phyloP scores from a whole-genome alignment of 257 asterid species.

The Cinchona pubescens region DNA sequence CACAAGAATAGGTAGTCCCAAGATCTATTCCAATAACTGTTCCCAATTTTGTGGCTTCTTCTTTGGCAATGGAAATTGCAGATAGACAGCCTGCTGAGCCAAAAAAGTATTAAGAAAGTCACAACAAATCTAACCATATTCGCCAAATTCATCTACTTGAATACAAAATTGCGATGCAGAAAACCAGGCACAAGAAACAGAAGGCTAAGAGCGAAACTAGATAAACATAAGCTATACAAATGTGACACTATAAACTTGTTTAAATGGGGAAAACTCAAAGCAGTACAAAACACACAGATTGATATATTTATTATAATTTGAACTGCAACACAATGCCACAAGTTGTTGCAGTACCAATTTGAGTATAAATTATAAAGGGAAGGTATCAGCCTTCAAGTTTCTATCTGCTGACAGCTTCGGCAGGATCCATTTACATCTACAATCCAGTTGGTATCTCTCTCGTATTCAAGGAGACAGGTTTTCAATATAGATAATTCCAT shows the following conservation, averaged over 20 bases:
- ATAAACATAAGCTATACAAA: neutral
- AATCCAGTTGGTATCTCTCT: too few species aligned
- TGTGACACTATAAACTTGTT: too few species aligned
- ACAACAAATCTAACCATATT: too few species aligned
- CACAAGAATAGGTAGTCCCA: too few species aligned
- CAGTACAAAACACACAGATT: neutral
- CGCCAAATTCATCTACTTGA: neutral
- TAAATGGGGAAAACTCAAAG: neutral
- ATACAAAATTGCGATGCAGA: neutral
- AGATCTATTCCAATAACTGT: too few species aligned
- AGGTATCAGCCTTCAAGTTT: neutral
- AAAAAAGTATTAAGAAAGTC: neutral
- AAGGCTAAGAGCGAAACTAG: neutral
- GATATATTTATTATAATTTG: neutral
- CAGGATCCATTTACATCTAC: neutral
- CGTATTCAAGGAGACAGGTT: neutral
- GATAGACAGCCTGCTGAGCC: conserved; percentile 56
- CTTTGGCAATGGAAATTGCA: conserved; percentile 54
- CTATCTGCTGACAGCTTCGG: neutral
- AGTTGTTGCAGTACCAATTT: neutral
- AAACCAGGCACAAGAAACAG: neutral
- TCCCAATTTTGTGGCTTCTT: conserved; percentile 74
- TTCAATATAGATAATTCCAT: too few species aligned
- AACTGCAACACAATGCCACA: neutral
- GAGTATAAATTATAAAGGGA: neutral